Percentiles rank a stretch among this genome's conserved stretches.
phyloP scores from a whole-genome alignment of 768 basidiomycete species.

The Naganishia randhawae region DNA sequence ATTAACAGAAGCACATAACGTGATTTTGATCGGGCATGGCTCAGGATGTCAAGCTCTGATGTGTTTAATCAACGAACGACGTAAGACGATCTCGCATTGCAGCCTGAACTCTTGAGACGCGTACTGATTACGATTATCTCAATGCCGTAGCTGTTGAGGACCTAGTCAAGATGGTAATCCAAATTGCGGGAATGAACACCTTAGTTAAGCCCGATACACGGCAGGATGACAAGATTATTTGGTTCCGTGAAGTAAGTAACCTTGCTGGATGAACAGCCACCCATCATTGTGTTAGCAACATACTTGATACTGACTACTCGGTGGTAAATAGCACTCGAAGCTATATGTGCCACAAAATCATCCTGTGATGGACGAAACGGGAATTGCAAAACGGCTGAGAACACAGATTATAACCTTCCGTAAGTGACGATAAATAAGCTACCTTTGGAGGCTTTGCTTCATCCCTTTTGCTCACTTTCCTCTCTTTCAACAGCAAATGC shows the following conservation, averaged over 20 bases:
- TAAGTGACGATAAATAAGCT: conserved; percentile 42
- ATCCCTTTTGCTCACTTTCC: not conserved
- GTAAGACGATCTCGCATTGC: conserved; percentile 51
- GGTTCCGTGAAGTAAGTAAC: conserved; percentile 71
- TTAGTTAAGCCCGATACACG: conserved; percentile 50
- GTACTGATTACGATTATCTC: not conserved
- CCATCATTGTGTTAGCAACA: not conserved
- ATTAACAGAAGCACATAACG: conserved; percentile 65
- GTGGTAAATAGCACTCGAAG: conserved; percentile 63
- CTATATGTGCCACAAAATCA: conserved; percentile 68
- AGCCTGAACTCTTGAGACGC: not conserved
- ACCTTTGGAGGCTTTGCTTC: not conserved
- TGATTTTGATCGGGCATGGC: conserved; percentile 84
- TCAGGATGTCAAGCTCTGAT: conserved; percentile 73
- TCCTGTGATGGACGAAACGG: conserved; percentile 50
- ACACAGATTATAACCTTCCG: conserved; percentile 61
- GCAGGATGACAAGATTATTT: conserved; percentile 59
- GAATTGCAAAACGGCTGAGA: conserved; percentile 62
- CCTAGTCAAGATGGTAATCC: conserved; percentile 67
- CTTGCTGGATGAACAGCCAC: too few species aligned
- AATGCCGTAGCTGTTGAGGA: conserved; percentile 57
- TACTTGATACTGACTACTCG: conserved; percentile 16
- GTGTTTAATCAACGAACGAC: conserved; percentile 66
- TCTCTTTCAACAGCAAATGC: not conserved
- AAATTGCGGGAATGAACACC: conserved; percentile 65